Percentiles rank a stretch among this genome's conserved stretches.
Evolutionary conservation across 257 asterid species (phyloP).

Genomic region (Plantago elongata): DNA sequence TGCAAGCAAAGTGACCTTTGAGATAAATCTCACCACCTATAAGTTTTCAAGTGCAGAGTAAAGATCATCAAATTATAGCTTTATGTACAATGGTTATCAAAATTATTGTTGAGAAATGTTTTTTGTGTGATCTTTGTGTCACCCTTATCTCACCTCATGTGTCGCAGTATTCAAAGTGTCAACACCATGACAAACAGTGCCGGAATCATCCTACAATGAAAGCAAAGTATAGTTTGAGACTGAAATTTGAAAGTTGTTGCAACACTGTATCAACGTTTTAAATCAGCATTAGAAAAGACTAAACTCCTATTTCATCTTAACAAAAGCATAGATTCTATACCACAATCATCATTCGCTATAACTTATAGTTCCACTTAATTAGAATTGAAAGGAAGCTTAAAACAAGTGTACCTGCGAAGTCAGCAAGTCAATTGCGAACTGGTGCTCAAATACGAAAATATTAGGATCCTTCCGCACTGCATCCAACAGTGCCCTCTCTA

Average conservation of each 20-base stretch:
- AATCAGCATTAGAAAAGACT: too few relatives aligned
- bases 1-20: slow-evolving; percentile 89
- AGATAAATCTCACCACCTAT: slow-evolving; percentile 88
- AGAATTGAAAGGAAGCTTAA: too few relatives aligned
- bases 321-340: too few relatives aligned
- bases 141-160: slow-evolving; percentile 49
- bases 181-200: slow-evolving; percentile 75
- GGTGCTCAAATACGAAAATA: slow-evolving; percentile 82
- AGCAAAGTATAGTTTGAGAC: background rate
- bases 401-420: slow-evolving; percentile 58
- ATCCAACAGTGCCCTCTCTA: slow-evolving; percentile 87
- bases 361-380: background rate
- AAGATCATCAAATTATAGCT: slow-evolving; percentile 7
- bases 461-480: slow-evolving; percentile 83
- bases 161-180: slow-evolving; percentile 83
- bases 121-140: background rate
- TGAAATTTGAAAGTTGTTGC: too few relatives aligned
- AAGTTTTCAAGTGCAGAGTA: slow-evolving; percentile 17
- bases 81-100: background rate
- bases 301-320: too few relatives aligned
- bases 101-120: slow-evolving; percentile 2
- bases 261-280: too few relatives aligned
- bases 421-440: slow-evolving; percentile 88
- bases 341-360: background rate
- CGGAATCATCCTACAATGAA: slow-evolving; percentile 71